Conservation (phyloP, 148 eudicot genomes). For the Fagopyrum homotropicum region DNA sequence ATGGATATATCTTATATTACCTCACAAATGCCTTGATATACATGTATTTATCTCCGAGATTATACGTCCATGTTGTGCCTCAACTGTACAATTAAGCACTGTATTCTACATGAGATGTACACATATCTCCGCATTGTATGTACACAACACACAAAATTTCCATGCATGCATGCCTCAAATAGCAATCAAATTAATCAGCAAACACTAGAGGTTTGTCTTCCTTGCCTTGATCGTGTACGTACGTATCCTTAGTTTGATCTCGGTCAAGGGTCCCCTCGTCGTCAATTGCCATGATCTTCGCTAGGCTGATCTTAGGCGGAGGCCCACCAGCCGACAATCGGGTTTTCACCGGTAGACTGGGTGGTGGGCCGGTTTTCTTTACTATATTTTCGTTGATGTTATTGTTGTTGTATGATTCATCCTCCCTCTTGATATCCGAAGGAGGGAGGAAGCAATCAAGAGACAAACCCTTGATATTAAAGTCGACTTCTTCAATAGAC, state of each 20-base stretch:
- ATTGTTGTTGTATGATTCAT: conserved; percentile 26
- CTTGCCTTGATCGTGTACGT: conserved; percentile 9
- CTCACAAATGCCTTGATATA: conserved; percentile 9
- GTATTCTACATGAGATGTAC: conserved; percentile 13
- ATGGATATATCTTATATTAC: neutral
- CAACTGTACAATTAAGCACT: conserved; percentile 13
- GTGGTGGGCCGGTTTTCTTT: neutral
- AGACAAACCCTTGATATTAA: conserved; percentile 72
- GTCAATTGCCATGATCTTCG: conserved; percentile 57
- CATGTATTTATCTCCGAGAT: conserved; percentile 5
- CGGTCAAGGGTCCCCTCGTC: conserved; percentile 10
- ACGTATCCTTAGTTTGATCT: neutral
- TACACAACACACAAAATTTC: conserved; percentile 9
- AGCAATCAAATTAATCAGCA: neutral
- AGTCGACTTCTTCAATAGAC: conserved; percentile 83
- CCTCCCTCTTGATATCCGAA: conserved; percentile 62
- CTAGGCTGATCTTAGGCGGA: conserved; percentile 23
- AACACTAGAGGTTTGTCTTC: neutral
- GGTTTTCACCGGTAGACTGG: conserved; percentile 12
- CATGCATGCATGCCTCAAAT: neutral
- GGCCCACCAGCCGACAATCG: conserved; percentile 13
- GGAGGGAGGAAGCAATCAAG: conserved; percentile 80
- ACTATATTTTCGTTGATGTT: neutral
- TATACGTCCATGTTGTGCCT: conserved; percentile 12
- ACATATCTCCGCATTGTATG: conserved; percentile 8